phyloP scores from a whole-genome alignment of 2,329 filamentous ascomycete genomes.

The Dactylellina sp. region DNA sequence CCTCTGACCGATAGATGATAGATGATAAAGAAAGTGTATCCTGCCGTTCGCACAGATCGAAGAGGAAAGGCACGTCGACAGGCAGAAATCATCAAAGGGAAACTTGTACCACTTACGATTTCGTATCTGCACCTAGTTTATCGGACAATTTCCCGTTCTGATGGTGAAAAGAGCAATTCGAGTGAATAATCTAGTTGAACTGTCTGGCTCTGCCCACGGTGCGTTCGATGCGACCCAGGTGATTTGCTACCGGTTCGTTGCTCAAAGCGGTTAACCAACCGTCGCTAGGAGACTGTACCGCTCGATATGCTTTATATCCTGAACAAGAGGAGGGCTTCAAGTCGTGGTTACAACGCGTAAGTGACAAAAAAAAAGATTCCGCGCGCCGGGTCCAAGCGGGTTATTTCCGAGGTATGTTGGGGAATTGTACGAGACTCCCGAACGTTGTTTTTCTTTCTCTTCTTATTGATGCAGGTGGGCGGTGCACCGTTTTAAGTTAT shows the following conservation, averaged over 20 bases:
- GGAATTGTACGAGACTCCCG: conserved; percentile 37
- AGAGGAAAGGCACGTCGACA: not conserved
- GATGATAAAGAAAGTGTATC: conserved; percentile 17
- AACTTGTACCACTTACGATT: conserved; percentile 11
- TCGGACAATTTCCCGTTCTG: conserved; percentile 35
- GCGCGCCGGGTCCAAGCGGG: conserved; percentile 44
- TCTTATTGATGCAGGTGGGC: not conserved
- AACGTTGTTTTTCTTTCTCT: not conserved
- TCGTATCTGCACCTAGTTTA: conserved; percentile 36
- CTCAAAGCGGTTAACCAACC: conserved; percentile 33
- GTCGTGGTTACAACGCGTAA: conserved; percentile 12
- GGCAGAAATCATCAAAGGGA: conserved; percentile 4
- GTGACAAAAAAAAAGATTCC: conserved; percentile 36
- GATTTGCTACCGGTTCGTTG: conserved; percentile 38
- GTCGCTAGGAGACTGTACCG: conserved; percentile 35
- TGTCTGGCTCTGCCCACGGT: conserved; percentile 22
- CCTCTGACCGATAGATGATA: too few relatives aligned
- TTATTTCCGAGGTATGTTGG: conserved; percentile 49
- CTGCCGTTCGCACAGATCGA: conserved; percentile 2
- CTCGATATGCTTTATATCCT: conserved; percentile 31
- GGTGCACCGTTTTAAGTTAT: not conserved
- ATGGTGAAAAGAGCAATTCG: conserved; percentile 12
- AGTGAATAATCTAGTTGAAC: not conserved
- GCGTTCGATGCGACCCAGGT: conserved; percentile 51
- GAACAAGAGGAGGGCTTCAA: not conserved